These are phyloP conservation scores for Eutypella sp. DNA, from an alignment of 2,329 filamentous ascomycete genomes.

Conservation along the genomic window DNA sequence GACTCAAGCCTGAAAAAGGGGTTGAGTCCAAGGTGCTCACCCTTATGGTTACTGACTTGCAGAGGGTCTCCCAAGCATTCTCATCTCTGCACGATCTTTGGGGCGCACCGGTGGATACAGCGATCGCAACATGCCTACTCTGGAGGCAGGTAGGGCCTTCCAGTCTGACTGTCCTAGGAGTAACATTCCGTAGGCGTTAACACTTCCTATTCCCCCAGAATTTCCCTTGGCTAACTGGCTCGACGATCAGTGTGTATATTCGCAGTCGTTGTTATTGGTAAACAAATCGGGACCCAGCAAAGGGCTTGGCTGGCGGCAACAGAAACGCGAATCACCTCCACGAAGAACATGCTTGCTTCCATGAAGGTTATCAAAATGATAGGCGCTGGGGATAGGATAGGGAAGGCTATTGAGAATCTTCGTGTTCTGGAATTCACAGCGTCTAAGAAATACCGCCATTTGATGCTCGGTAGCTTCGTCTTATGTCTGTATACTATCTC, in stretches of 20 bases:
- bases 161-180: slow-evolving; percentile 9
- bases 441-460: slow-evolving; percentile 5
- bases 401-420: slow-evolving; percentile 4
- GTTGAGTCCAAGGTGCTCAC: slow-evolving; percentile 9
- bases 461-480: slow-evolving; percentile 5
- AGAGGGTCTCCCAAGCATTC: slow-evolving; percentile 9
- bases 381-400: slow-evolving; percentile 3
- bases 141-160: slow-evolving; percentile 13
- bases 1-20: slow-evolving; percentile 8
- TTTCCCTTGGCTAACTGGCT: neutral
- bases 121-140: slow-evolving; percentile 10
- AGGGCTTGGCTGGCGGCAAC: slow-evolving; percentile 11
- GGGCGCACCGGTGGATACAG: slow-evolving; percentile 11
- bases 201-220: neutral
- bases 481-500: slow-evolving; percentile 3
- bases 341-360: slow-evolving; percentile 15
- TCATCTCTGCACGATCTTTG: slow-evolving; percentile 11
- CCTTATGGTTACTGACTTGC: slow-evolving; percentile 11
- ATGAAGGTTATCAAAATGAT: slow-evolving; percentile 16
- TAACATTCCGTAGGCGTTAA: slow-evolving; percentile 1
- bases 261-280: slow-evolving; percentile 3
- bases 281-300: slow-evolving; percentile 7
- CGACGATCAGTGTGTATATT: slow-evolving; percentile 3
- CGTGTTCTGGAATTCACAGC: slow-evolving; percentile 7
- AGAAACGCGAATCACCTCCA: slow-evolving; percentile 9